Base-by-base conservation (phyloP, 495 filamentous ascomycete genomes). In the Letharia columbiana region DNA sequence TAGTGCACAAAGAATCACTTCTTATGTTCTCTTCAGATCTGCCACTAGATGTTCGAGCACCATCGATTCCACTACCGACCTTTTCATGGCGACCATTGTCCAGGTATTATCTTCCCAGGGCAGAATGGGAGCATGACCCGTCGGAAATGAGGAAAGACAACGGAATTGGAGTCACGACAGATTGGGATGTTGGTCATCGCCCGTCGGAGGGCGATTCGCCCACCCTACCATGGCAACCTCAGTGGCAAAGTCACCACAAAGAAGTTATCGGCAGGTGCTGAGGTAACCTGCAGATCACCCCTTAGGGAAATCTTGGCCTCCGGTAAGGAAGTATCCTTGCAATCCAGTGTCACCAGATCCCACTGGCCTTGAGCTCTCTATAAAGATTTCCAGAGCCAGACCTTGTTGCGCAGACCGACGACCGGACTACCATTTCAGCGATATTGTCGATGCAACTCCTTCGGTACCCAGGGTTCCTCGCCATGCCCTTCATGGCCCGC, bases 401-500 rank as follows among this genome's bases (percentile, higher is more conserved):
- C 7, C 17, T 8, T 9, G 0, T 20, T 11, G 4, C 33, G 13
- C 23, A 31, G 28, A 54, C 12, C 23, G 6, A 31, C 4, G 12
- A 33, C 12, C 28, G 28, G 13, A n/a, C 54, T 37, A 61, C 59
- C 39, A 61, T n/a, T 44, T 45, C 9, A 44, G 4, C 9, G n/a
- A 44, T 4, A 61, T 44, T 42, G 59, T 61, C 39, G 59, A 61
- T 15, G 59, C 37, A 44, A 61, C 44, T 12, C 42, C 40, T 12
- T 35, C n/a, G 4, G 39, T 17, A 45, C 39, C 59, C 12, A 61
- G 59, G 5, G 13, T 17, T 61, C 23, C 39, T 42, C 39, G 2
- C 59, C 59, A 12, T 61, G 59, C 39, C 39, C 39, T 28, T 41
- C 15, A 35, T 20, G 59, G n/a, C 39, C 59, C 4, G 12, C 17